Evolutionary conservation across 306 rosid genomes (phyloP), one percentile per base, ranked within the genome.

Genomic region (Rubus parviflorus): DNA sequence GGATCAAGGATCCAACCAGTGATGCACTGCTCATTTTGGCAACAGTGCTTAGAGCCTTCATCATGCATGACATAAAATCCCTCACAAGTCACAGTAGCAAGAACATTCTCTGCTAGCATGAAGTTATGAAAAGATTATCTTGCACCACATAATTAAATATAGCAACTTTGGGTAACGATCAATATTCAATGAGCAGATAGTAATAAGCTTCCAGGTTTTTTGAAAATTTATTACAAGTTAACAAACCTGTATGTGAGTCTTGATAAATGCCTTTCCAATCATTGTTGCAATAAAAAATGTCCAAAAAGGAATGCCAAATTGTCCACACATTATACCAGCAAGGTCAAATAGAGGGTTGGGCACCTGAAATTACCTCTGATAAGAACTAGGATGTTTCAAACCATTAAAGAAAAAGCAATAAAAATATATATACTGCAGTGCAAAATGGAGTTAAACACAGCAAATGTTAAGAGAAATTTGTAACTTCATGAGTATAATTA

Each of bases 241-340:
- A 70, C 84, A 79, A 68, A 90, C 90, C 90, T 90, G 95, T 75
- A 90, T 83, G 82, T 90, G 95, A 75, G 92, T 82, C 83, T 90
- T 90, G 51, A 90, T 83, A 73, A 88, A 35, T 83, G 95, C 95
- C 84, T 90, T 90, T 81, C 95, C 95, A 81, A 88, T 83, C 88
- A 88, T 49, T 60, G 95, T 90, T 72, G 95, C 80, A 14, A 88
- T 77, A 74, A 88, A 88, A 77, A 90, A 90, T 65, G 86, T 75
- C 95, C 95, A 88, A 77, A 90, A 88, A 1, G 87, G 84, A 83
- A 74, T 74, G 77, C 69, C 77, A 17, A 74, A 74, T 83, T 88
- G 95, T 74, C 95, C 92, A 80, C 95, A 90, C 90, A 90, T 86
- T 80, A 88, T 90, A 79, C 95, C 92, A 62, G 95, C 92, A 81